Conservation (phyloP, 2,329 filamentous ascomycete species). For the Diaporthe sp. region DNA sequence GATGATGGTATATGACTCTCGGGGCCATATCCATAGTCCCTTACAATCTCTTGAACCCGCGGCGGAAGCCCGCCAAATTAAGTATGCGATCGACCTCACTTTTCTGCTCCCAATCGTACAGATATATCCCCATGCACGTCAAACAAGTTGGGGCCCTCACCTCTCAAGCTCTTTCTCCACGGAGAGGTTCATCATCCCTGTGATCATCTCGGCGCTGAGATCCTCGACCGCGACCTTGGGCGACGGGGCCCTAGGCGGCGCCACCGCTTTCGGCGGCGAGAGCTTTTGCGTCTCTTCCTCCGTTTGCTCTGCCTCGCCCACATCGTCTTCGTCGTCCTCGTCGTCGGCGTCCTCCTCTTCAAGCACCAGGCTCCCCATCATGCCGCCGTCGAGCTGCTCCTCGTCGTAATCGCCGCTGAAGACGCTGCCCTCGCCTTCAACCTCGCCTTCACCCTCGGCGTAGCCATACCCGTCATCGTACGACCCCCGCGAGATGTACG, state of each 20-base stretch:
- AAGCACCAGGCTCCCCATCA: slow-evolving; percentile 58
- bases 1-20: slow-evolving; percentile 23
- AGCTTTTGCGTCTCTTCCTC: slow-evolving; percentile 27
- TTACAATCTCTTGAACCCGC: slow-evolving; percentile 19
- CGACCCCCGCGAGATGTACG: slow-evolving; percentile 57
- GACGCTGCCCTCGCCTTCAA: slow-evolving; percentile 56
- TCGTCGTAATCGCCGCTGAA: slow-evolving; percentile 60
- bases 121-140: not conserved
- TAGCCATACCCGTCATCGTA: slow-evolving; percentile 51
- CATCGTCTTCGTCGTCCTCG: slow-evolving; percentile 47
- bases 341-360: slow-evolving; percentile 60
- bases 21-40: not conserved
- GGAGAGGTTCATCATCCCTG: slow-evolving; percentile 68
- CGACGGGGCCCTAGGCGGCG: slow-evolving; percentile 29
- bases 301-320: not conserved
- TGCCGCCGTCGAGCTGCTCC: slow-evolving; percentile 51
- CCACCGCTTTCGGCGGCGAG: slow-evolving; percentile 37
- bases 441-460: slow-evolving; percentile 50
- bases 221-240: slow-evolving; percentile 57
- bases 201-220: slow-evolving; percentile 69
- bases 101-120: slow-evolving; percentile 31
- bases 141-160: slow-evolving; percentile 36
- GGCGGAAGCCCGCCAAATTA: slow-evolving; percentile 1
- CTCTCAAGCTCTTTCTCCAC: slow-evolving; percentile 57
- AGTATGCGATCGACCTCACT: slow-evolving; percentile 13